These are phyloP conservation scores for Curvularia lunata DNA, from an alignment of 2,329 filamentous ascomycete genomes.

Conservation along the genomic window DNA sequence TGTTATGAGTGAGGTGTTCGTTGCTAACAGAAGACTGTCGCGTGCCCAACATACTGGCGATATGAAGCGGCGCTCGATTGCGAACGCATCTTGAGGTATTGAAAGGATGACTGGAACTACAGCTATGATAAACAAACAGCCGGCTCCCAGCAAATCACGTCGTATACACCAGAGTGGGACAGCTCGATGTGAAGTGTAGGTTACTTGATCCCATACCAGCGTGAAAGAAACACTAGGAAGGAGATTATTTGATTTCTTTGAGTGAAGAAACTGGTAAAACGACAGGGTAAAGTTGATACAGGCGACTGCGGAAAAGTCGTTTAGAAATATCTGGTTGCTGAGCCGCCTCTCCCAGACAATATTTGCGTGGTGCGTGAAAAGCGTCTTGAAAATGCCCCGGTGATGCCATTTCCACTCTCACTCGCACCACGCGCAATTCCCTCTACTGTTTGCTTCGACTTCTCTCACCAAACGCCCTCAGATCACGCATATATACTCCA, in stretches of 20 bases:
- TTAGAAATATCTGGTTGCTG: no score
- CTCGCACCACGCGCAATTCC: no score
- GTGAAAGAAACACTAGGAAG: not conserved
- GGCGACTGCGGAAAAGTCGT: not conserved
- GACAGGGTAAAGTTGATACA: not conserved
- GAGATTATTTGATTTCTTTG: not conserved
- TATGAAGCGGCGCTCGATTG: constrained; percentile 6
- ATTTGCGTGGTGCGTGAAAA: not conserved
- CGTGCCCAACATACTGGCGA: not conserved
- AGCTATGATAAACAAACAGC: constrained; percentile 1
- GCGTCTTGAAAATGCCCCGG: not conserved
- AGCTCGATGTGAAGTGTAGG: not conserved
- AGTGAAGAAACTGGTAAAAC: not conserved
- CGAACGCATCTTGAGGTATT: not conserved
- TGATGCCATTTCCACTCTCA: not conserved
- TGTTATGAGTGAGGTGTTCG: not conserved
- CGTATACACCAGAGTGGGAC: not conserved
- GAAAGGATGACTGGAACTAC: constrained; percentile 4
- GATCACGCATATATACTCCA: no score
- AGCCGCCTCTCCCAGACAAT: not conserved
- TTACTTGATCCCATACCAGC: not conserved
- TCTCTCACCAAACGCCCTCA: no score
- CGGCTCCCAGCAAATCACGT: not conserved
- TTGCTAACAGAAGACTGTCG: not conserved
- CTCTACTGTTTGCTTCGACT: no score